A percentile compares a stretch with the other conserved stretches of the same genome.
phyloP scores from a whole-genome alignment of 352 stramenopile genomes.

The Aphanomyces euteiches region DNA sequence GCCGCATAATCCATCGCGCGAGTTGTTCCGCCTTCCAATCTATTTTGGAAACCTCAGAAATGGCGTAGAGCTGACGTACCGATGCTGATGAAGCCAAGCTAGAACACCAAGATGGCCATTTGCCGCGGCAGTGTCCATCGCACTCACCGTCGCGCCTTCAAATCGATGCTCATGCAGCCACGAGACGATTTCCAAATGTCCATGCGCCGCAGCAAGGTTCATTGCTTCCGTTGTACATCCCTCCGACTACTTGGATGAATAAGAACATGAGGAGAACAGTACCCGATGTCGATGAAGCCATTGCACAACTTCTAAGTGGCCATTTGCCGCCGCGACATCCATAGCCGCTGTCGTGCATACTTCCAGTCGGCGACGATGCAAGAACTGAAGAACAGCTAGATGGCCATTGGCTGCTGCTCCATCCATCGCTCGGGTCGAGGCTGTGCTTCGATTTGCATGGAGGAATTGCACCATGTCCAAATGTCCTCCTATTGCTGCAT shows the following conservation, averaged over 20 bases:
- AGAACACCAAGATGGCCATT: conserved; percentile 40
- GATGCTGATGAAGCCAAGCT: conserved; percentile 32
- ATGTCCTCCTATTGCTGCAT: conserved; percentile 4
- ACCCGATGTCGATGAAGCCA: conserved; percentile 4
- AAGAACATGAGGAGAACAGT: not conserved
- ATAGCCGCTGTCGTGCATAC: conserved; percentile 5
- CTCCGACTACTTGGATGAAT: not conserved
- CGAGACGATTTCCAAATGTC: conserved; percentile 29
- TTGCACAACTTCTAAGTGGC: not conserved
- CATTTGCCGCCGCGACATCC: conserved; percentile 14
- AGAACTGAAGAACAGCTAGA: conserved; percentile 4
- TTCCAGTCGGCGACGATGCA: not conserved
- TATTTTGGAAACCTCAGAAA: not conserved
- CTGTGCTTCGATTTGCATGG: conserved; percentile 15
- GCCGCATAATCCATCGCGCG: conserved; percentile 1
- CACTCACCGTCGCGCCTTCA: conserved; percentile 15
- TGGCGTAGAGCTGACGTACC: not conserved
- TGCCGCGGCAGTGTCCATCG: conserved; percentile 15
- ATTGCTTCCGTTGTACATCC: conserved; percentile 25
- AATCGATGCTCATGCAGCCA: conserved; percentile 31
- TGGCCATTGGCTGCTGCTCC: conserved; percentile 14
- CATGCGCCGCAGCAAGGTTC: conserved; percentile 27
- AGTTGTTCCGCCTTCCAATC: not conserved
- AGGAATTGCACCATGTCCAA: conserved; percentile 8
- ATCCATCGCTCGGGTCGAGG: not conserved